Evolutionary conservation across 2,329 filamentous ascomycete genomes (phyloP).

Genomic region (Cadophora gregata): DNA sequence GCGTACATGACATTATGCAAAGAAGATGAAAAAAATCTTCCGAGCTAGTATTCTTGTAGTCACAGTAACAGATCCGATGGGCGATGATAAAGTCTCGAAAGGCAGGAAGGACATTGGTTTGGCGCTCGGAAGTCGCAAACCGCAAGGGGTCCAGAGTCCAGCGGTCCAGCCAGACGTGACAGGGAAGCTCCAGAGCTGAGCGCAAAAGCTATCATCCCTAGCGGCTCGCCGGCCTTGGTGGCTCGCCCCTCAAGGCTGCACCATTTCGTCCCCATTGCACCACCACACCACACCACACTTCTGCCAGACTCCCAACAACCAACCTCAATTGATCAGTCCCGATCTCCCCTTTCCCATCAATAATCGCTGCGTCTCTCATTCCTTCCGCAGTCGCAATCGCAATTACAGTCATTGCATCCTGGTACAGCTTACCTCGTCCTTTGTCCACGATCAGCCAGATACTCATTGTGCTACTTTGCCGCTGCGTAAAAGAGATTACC

Average conservation of each 20-base stretch:
- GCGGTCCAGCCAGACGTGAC: background rate
- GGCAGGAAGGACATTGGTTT: background rate
- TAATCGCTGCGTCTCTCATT: background rate
- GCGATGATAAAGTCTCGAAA: no score
- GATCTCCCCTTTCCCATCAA: background rate
- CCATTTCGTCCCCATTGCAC: background rate
- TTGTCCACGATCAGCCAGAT: constrained; percentile 6
- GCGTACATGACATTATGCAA: no score
- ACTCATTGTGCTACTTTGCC: constrained; percentile 13
- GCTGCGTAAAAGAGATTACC: constrained; percentile 17
- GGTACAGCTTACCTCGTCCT: background rate
- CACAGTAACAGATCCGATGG: background rate
- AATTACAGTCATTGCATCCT: background rate
- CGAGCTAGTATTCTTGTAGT: no score
- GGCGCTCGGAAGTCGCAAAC: background rate
- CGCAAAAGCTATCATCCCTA: background rate
- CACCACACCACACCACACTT: constrained; percentile 1
- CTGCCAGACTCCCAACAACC: background rate
- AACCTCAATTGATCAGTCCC: background rate
- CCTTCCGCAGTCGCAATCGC: background rate
- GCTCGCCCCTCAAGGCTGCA: background rate
- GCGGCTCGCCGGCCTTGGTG: background rate
- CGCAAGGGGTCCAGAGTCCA: background rate
- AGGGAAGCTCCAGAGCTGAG: constrained; percentile 11
- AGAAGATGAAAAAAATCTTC: background rate